A percentile compares a stretch with the other conserved stretches of the same genome.
Evolutionary conservation across 768 basidiomycete genomes (phyloP).

Genomic region (Rhodotorula paludigena): DNA sequence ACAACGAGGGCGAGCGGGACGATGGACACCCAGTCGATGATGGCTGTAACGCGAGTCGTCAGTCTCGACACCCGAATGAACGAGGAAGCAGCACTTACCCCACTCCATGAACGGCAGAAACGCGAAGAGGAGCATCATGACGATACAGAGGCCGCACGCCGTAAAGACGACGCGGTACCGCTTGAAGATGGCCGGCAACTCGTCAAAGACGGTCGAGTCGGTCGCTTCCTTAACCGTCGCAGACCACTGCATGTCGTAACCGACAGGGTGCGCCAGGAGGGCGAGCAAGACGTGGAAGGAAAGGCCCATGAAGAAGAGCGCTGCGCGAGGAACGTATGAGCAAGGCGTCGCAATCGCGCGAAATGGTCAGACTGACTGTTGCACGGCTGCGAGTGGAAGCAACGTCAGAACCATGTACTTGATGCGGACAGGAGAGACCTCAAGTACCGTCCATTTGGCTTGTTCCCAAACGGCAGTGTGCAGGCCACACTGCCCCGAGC

Average conservation of each 20-base stretch:
- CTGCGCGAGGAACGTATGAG: background rate
- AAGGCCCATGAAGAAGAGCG: background rate
- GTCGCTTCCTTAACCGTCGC: conserved; percentile 81
- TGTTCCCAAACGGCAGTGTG: conserved; percentile 8
- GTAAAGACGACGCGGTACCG: conserved; percentile 61
- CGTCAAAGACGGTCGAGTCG: conserved; percentile 82
- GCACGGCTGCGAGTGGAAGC: too few species aligned
- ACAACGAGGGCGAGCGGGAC: conserved; percentile 19
- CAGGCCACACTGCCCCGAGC: conserved; percentile 3
- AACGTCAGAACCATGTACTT: too few species aligned
- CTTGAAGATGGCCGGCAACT: conserved; percentile 75
- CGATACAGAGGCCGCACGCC: conserved; percentile 54
- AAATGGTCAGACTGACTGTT: too few species aligned
- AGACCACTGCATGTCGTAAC: conserved; percentile 61
- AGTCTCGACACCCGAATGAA: background rate
- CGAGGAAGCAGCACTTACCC: background rate
- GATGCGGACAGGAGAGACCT: too few species aligned
- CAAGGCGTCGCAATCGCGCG: background rate
- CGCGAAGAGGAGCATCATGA: conserved; percentile 54
- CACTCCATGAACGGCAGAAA: conserved; percentile 19
- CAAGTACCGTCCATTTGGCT: conserved; percentile 16
- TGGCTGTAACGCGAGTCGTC: background rate
- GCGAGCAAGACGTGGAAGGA: background rate
- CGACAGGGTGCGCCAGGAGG: conserved; percentile 48
- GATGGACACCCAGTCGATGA: conserved; percentile 31